Evolutionary conservation across 257 asterid species (phyloP).

Genomic region (Gentiana dahurica): DNA sequence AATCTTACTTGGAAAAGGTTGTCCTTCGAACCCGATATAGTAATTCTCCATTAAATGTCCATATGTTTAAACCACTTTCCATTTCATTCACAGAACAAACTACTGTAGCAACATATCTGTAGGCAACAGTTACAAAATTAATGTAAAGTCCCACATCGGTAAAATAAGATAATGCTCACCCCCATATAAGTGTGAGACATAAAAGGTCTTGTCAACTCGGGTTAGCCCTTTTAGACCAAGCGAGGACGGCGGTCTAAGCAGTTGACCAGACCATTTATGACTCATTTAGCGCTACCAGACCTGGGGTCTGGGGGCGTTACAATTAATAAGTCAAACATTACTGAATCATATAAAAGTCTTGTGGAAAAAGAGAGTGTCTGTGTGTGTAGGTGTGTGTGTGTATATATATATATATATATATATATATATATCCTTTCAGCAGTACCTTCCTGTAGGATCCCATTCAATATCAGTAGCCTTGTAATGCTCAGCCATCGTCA

Average conservation of each 20-base stretch:
- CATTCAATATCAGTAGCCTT: conserved; percentile 97
- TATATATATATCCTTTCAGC: neutral
- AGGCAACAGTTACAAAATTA: neutral
- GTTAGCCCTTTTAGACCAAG: too few species aligned
- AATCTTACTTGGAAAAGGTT: conserved; percentile 84
- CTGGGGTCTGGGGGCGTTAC: too few species aligned
- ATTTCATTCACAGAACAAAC: conserved; percentile 96
- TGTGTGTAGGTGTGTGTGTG: too few species aligned
- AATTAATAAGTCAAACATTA: too few species aligned
- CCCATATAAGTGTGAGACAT: too few species aligned
- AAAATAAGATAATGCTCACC: too few species aligned
- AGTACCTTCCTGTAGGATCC: conserved; percentile 98
- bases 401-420: too few species aligned
- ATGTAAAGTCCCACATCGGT: too few species aligned
- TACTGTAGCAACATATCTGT: conserved; percentile 81
- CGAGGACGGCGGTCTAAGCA: too few species aligned
- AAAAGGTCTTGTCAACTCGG: too few species aligned
- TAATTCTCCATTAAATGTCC: conserved; percentile 81
- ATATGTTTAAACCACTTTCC: conserved; percentile 90
- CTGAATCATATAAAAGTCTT: neutral
- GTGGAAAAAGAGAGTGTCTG: neutral
- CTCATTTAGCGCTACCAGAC: too few species aligned
- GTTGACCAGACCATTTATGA: too few species aligned
- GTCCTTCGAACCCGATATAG: conserved; percentile 71
- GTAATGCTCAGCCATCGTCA: conserved; percentile 79